phyloP scores from a whole-genome alignment of 2,329 filamentous ascomycete genomes.

The Cordyceps fumosorosea region DNA sequence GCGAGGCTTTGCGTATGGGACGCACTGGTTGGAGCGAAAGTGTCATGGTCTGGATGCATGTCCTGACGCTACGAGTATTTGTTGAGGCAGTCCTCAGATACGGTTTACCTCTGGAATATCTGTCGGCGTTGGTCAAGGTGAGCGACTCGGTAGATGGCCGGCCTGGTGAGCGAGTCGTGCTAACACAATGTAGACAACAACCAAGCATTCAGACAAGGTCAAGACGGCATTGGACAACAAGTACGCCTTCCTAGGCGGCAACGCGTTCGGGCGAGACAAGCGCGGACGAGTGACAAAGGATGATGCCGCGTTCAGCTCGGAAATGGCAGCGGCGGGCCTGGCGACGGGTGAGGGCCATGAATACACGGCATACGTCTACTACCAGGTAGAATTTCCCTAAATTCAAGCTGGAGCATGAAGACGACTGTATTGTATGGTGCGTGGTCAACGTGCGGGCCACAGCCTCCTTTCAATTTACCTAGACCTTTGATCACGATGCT shows the following conservation, averaged over 20 bases:
- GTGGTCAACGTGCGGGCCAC: not conserved
- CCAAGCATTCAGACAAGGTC: constrained; percentile 75
- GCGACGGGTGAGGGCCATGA: constrained; percentile 66
- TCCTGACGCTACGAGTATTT: constrained; percentile 84
- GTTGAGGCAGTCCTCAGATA: constrained; percentile 98
- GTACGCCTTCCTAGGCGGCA: constrained; percentile 90
- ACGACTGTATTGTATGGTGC: constrained; percentile 6
- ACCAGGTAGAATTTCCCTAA: constrained; percentile 74
- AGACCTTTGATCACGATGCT: not conserved
- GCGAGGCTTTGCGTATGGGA: constrained; percentile 79
- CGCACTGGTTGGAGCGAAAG: constrained; percentile 93
- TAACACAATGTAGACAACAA: constrained; percentile 54
- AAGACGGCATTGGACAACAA: constrained; percentile 72
- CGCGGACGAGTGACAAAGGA: constrained; percentile 88
- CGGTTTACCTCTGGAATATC: constrained; percentile 83
- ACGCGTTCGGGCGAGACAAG: constrained; percentile 90
- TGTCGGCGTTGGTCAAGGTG: constrained; percentile 80
- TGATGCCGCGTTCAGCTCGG: constrained; percentile 68
- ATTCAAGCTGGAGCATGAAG: not conserved
- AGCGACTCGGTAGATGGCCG: constrained; percentile 21
- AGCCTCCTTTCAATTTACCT: not conserved
- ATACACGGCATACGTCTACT: constrained; percentile 96
- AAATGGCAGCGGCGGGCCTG: constrained; percentile 72
- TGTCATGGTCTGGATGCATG: constrained; percentile 93
- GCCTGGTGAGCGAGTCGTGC: not conserved